Conservation (phyloP, 768 basidiomycete genomes). For the Suillus clintonianus region DNA sequence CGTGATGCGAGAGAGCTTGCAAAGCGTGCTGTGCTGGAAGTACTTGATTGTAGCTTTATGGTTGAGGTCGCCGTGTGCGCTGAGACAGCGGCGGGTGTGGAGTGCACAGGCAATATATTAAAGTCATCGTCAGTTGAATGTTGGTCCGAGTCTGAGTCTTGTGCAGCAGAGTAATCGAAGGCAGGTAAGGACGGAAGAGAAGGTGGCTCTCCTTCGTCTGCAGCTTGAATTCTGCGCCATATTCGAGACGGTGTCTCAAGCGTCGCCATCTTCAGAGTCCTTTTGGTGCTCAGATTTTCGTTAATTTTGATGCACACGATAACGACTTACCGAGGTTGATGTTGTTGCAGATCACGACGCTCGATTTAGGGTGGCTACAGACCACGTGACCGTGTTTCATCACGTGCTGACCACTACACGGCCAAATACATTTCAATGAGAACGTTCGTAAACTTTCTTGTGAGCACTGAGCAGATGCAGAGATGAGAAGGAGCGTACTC, state of each 20-base stretch:
- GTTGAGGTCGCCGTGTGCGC: slow-evolving; percentile 52
- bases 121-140: slow-evolving; percentile 44
- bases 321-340: slow-evolving; percentile 2
- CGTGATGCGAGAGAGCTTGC: slow-evolving; percentile 54
- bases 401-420: not conserved
- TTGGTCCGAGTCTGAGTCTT: slow-evolving; percentile 36
- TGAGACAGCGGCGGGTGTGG: slow-evolving; percentile 58
- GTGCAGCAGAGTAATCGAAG: slow-evolving; percentile 63
- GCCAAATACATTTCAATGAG: too few relatives aligned
- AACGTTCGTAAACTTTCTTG: too few relatives aligned
- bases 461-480: too few relatives aligned
- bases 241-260: slow-evolving; percentile 84
- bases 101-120: slow-evolving; percentile 58
- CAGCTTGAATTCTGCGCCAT: slow-evolving; percentile 78
- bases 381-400: slow-evolving; percentile 27
- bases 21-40: slow-evolving; percentile 52
- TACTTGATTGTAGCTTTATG: slow-evolving; percentile 51
- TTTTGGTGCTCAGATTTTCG: not conserved
- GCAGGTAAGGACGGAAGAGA: slow-evolving; percentile 77
- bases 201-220: slow-evolving; percentile 76
- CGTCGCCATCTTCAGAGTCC: slow-evolving; percentile 41
- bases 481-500: too few relatives aligned
- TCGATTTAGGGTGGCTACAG: slow-evolving; percentile 9
- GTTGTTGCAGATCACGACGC: not conserved
- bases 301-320: not conserved